A percentile compares a stretch with the other conserved stretches of the same genome.
Evolutionary conservation across 2,329 filamentous ascomycete species (phyloP).

Genomic region (Penicillium sp.): DNA sequence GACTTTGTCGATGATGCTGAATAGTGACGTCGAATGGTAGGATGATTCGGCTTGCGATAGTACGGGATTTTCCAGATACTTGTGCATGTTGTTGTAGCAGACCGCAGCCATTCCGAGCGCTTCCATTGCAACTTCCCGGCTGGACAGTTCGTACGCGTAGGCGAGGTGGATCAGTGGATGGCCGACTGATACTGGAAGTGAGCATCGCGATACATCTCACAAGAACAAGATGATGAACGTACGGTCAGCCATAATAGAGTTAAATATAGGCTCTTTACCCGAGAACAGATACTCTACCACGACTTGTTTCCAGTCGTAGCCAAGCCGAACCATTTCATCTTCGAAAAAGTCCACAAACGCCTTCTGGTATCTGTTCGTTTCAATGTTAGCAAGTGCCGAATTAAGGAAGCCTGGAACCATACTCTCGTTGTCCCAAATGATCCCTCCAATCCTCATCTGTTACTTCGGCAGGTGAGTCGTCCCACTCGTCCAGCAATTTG

Average conservation of each 20-base stretch:
- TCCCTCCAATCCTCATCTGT: slow-evolving; percentile 83
- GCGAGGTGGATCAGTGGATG: slow-evolving; percentile 92
- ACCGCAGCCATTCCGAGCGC: slow-evolving; percentile 71
- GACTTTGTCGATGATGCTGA: slow-evolving; percentile 73
- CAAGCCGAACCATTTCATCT: slow-evolving; percentile 75
- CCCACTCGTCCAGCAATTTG: slow-evolving; percentile 75
- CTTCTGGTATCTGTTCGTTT: slow-evolving; percentile 69
- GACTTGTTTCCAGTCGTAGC: slow-evolving; percentile 83
- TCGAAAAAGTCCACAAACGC: slow-evolving; percentile 96
- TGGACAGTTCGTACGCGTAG: slow-evolving; percentile 90
- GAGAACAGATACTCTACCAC: slow-evolving; percentile 74
- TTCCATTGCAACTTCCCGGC: slow-evolving; percentile 84
- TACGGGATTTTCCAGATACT: slow-evolving; percentile 69
- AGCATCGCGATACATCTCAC: slow-evolving; percentile 22
- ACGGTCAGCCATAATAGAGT: slow-evolving; percentile 79
- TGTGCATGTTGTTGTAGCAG: slow-evolving; percentile 61
- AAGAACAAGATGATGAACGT: slow-evolving; percentile 43
- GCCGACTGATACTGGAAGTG: slow-evolving; percentile 64
- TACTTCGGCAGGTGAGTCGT: slow-evolving; percentile 81
- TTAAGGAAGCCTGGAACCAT: slow-evolving; percentile 30
- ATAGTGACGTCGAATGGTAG: slow-evolving; percentile 63
- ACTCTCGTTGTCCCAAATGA: slow-evolving; percentile 74
- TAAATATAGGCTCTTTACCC: slow-evolving; percentile 72
- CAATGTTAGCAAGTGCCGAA: not conserved
- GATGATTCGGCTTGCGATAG: slow-evolving; percentile 67